Evolutionary conservation across 208 protist species (phyloP).

Genomic region (Trypanosoma grayi): DNA sequence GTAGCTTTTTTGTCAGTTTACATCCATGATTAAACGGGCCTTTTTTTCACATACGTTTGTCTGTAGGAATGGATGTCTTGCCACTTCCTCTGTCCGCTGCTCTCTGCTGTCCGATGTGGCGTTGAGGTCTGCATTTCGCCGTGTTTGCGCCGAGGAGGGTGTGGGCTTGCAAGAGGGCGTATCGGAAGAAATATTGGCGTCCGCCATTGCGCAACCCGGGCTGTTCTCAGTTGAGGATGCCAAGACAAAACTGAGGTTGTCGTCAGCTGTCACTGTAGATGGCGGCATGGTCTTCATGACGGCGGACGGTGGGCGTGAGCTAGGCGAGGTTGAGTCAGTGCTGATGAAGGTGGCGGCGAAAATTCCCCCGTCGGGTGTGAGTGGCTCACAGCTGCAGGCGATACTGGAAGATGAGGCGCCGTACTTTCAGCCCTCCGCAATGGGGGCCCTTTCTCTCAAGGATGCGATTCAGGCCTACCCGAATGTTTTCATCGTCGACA

Average conservation of each 20-base stretch:
- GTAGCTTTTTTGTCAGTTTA: constrained; percentile 2
- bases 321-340: constrained; percentile 13
- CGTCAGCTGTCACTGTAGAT: constrained; percentile 6
- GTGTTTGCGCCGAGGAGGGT: constrained; percentile 16
- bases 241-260: constrained; percentile 12
- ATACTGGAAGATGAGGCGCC: constrained; percentile 62
- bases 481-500: constrained; percentile 40
- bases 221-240: constrained; percentile 13
- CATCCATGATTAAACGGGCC: constrained; percentile 7
- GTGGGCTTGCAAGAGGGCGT: constrained; percentile 8
- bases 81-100: neutral
- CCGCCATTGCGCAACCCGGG: constrained; percentile 5
- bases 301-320: neutral
- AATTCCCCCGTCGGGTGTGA: constrained; percentile 35
- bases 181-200: constrained; percentile 18
- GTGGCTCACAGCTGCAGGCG: constrained; percentile 52
- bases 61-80: neutral
- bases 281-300: constrained; percentile 15
- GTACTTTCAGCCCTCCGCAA: constrained; percentile 34
- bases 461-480: constrained; percentile 51
- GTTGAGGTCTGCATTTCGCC: constrained; percentile 20
- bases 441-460: constrained; percentile 46
- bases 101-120: constrained; percentile 8
- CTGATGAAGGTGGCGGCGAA: constrained; percentile 41
- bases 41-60: constrained; percentile 6